Base-by-base conservation (phyloP, 2,329 filamentous ascomycete genomes). In the Venturiaceae sp. region DNA sequence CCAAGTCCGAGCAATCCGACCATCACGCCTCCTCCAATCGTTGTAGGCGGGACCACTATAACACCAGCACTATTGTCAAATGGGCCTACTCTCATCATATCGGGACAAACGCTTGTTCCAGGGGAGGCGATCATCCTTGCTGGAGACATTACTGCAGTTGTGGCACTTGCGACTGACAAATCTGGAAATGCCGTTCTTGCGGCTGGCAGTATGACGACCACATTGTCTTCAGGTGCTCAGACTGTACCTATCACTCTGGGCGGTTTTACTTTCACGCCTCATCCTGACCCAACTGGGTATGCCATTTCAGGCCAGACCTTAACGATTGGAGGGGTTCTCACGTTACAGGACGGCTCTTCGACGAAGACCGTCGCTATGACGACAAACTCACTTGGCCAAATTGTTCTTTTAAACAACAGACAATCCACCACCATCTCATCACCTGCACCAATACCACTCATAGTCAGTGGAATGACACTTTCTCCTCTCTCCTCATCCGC, bases 11-110 rank as follows among this genome's bases (percentile, higher is more conserved):
- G 44, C 13, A 23, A 50, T 16, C 21, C 52, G 33, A 53, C 32
- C 30, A 53, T 34, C 52, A 53, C 52, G 30, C 52, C 52, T n/a
- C 52, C 52, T 53, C 52, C 52, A 13, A 53, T 53, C 3, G 13
- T 53, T 16, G 34, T 53, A n/a, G 52, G 52, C 3, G 52, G 52
- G 1, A 34, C n/a, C 14, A 53, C 52, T 1, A 14, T 53, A 16
- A 11, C 34, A n/a, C 52, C 52, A 6, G 33, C 52, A 11, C n/a
- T 30, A 16, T 26, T n/a, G 44, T 28, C 44, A 5, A 16, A 2
- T 30, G 13, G 3, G 2, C 23, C 44, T 8, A 13, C 44, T n/a
- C 23, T 50, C 7, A 26, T 50, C 26, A 50, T 50, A 30, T 50
- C 44, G 19, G 52, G 52, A 16, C 52, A 53, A n/a, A 53, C 52